Conservation (phyloP, 2,329 filamentous ascomycete species). For the Zopfia rhizophila region DNA sequence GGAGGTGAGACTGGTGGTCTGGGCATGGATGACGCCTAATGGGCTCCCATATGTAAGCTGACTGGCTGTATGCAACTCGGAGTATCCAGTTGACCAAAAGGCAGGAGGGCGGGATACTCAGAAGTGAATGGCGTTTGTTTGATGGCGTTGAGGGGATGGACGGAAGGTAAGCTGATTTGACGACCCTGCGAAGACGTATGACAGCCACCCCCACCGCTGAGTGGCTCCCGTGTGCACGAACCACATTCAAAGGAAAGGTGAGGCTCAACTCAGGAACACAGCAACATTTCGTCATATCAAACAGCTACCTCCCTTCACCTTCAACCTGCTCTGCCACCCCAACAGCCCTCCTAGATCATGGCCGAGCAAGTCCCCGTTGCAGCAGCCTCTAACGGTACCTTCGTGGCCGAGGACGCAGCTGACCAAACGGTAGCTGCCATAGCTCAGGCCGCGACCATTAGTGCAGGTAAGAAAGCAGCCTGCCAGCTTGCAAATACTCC, state of each 20-base stretch:
- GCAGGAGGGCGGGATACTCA: too few relatives aligned
- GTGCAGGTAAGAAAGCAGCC: conserved; percentile 44
- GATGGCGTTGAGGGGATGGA: neutral
- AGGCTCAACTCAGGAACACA: conserved; percentile 3
- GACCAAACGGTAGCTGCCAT: conserved; percentile 51
- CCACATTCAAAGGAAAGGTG: conserved; percentile 1
- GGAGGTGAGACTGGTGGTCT: conserved; percentile 38
- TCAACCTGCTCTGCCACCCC: conserved; percentile 8
- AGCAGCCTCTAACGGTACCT: conserved; percentile 33
- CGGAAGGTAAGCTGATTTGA: neutral
- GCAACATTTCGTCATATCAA: neutral
- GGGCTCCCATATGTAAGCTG: too few relatives aligned
- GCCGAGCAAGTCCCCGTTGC: conserved; percentile 23
- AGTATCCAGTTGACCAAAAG: too few relatives aligned
- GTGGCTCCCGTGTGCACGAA: conserved; percentile 1
- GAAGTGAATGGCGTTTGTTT: conserved; percentile 38
- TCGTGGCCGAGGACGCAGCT: conserved; percentile 45
- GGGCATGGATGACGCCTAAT: conserved; percentile 36
- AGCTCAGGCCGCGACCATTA: conserved; percentile 54
- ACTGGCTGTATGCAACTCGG: too few relatives aligned
- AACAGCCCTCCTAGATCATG: too few relatives aligned
- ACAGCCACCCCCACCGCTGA: conserved; percentile 13
- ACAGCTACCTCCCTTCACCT: conserved; percentile 6
- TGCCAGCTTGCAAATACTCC: neutral
- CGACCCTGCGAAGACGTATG: neutral